These are phyloP conservation scores for Platanus orientalis DNA, from an alignment of 164 flowering plant species.

Conservation along the genomic window DNA sequence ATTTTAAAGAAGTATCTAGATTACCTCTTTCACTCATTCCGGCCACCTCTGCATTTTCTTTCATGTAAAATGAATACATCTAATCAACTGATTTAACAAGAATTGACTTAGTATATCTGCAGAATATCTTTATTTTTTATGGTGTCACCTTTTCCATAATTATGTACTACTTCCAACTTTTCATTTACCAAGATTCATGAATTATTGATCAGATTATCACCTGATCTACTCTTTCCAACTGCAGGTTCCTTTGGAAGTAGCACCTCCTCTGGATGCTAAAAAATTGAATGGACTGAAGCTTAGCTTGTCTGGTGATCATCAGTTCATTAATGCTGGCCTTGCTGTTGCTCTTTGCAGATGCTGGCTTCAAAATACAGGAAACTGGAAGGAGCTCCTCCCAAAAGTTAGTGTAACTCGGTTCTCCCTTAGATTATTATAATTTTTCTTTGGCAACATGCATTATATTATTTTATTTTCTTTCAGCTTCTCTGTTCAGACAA, in stretches of 20 bases:
- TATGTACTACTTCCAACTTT: too few relatives aligned
- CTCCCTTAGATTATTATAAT: too few relatives aligned
- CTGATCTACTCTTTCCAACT: conserved; percentile 13
- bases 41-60: too few relatives aligned
- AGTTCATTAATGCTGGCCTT: conserved; percentile 71
- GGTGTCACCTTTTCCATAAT: too few relatives aligned
- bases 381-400: conserved; percentile 39
- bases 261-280: conserved; percentile 43
- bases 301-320: conserved; percentile 84
- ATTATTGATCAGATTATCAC: background rate
- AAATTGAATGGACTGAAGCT: conserved; percentile 45
- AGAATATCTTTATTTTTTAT: background rate
- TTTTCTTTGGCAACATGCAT: too few relatives aligned
- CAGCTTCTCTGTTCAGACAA: too few relatives aligned
- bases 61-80: too few relatives aligned
- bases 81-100: too few relatives aligned
- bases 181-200: too few relatives aligned
- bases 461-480: too few relatives aligned
- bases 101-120: background rate
- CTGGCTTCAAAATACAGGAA: conserved; percentile 74
- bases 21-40: too few relatives aligned
- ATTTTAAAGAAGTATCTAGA: too few relatives aligned
- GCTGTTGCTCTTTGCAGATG: conserved; percentile 69
- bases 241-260: conserved; percentile 72
- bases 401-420: conserved; percentile 34